Evolutionary conservation across 2,329 filamentous ascomycete genomes (phyloP), one percentile per base, ranked within the genome.

Genomic region (Clonostachys solani): DNA sequence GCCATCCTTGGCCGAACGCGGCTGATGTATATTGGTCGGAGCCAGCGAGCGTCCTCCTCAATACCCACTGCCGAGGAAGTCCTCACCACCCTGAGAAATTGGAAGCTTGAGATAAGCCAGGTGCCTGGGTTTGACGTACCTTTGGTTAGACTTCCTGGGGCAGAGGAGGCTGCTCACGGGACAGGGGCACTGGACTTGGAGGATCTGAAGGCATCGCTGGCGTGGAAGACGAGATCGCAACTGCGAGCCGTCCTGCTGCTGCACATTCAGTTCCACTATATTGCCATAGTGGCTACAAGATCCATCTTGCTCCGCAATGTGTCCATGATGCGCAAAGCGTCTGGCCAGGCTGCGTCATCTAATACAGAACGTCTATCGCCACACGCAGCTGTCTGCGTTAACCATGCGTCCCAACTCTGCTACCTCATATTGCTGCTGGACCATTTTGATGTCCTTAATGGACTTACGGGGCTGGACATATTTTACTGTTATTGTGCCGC

Each of bases 401-500:
- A 54, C 37, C 60, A 66, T 35, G 63, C 64, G 13, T 59, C 54
- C 7, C 63, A 65, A 41, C 50, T 67, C 37, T 55, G 60, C 18
- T 57, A 57, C 6, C 49, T 65, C 0, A 55, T 61, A 41, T 54
- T 66, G 13, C 53, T 68, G 1, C 57, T 68, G 0, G 58, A 64
- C 35, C 55, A 54, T 5, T 64, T 66, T 37, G 53, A 58, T 17
- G 54, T 63, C 1, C 44, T 68, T 7, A 62, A 66, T 43, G 63
- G 65, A 2, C 51, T 64, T 8, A 63, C 63, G 1, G 62, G 62
- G 2, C 52, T 66, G 1, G 65, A 68, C 33, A 54, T 65, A 3
- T 67, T 65, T 35, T 67, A 67, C 44, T 56, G 60, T 34, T 66
- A 65, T 48, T 65, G 59, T 40, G 59, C 62, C 2, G 57, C 57